Evolutionary conservation across 164 flowering plant genomes (phyloP), one percentile per base, ranked within the genome.

Genomic region (Piper longum): DNA sequence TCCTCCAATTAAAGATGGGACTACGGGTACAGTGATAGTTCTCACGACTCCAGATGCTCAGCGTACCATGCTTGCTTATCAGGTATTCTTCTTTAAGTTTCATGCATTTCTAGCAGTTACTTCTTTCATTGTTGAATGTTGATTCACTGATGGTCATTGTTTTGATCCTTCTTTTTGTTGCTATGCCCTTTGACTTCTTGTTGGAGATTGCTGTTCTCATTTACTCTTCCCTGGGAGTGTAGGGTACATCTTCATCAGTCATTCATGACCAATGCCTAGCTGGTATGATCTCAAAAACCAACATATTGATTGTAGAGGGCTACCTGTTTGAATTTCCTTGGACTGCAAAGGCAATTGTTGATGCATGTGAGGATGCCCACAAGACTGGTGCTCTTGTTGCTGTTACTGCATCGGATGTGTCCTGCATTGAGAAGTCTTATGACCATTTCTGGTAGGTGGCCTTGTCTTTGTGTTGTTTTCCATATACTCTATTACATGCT

Each of bases 41-140:
- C 87, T 93, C 68, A 93, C 98, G n/a, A 93, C 98, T 65, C 86
- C 97, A 14, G 98, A 93, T 81, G 98, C 98, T 40, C 97, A 90
- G 68, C 89, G 98, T 12, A 86, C 98, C 56, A 93, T 93, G 98
- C 96, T 90, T 73, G 84, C 98, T 12, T 90, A 86, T 77, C 97
- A 83, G 91, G 98, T 92, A 3, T 12, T 12, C 26, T 57, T 11
- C 14, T 26, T 16, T 41, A 26, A 6, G 12, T 39, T 57, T 57
- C 42, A 57, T 14, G 36, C 12, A 56, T 7, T 41, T 48, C 14
- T 9, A 8, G 52, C 52, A 1, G 52, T 14, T 48, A 12, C 11
- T 48, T 48, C 14, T 9, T 14, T 48, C 14, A 48, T 48, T 48
- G 36, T 26, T 26, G 36, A 26, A 26, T 26, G 1, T 48, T 2